Percentiles rank a stretch among this genome's conserved stretches.
Conservation (phyloP, 2,329 filamentous ascomycete species). For the Fusarium sambucinum region DNA sequence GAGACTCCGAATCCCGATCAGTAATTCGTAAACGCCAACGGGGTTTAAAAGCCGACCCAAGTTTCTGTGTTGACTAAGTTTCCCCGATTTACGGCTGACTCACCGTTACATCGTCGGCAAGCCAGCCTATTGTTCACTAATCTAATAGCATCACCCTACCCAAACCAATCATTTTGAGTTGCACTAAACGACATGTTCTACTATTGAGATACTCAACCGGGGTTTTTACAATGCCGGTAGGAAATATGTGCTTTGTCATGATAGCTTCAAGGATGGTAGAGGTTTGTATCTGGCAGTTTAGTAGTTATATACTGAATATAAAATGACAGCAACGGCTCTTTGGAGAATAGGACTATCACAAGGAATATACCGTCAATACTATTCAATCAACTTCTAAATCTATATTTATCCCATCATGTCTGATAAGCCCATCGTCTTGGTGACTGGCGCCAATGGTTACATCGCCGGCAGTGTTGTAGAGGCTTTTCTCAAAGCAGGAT, state of each 20-base stretch:
- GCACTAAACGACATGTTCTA: no score
- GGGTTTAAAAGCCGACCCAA: no score
- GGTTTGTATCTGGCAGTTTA: conserved; percentile 7
- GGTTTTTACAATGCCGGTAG: neutral
- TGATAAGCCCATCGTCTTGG: conserved; percentile 47
- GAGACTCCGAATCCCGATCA: neutral
- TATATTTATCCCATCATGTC: conserved; percentile 29
- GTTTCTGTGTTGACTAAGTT: conserved; percentile 4
- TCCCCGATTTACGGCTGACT: conserved; percentile 6
- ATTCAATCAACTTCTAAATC: neutral
- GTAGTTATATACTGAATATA: neutral
- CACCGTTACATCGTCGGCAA: neutral
- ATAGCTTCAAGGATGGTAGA: neutral
- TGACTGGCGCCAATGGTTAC: conserved; percentile 58
- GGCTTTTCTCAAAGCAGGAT: conserved; percentile 54
- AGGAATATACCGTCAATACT: neutral
- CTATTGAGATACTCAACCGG: neutral
- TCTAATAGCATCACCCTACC: neutral
- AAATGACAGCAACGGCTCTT: neutral
- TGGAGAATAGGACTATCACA: neutral
- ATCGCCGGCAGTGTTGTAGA: conserved; percentile 54
- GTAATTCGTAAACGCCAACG: conserved; percentile 9
- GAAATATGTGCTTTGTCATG: neutral
- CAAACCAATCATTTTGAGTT: neutral
- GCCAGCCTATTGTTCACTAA: conserved; percentile 3